Evolutionary conservation across 208 protist genomes (phyloP).

Genomic region (Crithidia brevicula): DNA sequence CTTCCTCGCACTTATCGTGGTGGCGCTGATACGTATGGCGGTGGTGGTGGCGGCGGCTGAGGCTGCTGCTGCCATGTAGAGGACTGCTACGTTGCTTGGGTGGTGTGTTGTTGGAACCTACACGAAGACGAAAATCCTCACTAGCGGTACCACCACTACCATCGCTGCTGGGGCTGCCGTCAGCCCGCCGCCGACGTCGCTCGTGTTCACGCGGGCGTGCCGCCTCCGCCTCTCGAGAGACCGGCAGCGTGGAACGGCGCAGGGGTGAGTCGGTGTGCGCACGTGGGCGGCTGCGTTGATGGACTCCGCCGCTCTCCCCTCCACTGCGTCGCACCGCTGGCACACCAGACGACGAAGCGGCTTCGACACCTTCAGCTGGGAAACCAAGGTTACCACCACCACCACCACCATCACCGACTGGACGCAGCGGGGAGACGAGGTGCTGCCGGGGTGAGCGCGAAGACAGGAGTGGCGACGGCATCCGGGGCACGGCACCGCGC

Average conservation of each 20-base stretch:
- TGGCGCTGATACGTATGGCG: too few relatives aligned
- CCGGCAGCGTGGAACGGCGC: neutral
- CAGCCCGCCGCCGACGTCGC: neutral
- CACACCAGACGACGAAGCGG: neutral
- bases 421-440: neutral
- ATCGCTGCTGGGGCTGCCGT: neutral
- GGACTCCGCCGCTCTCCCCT: neutral
- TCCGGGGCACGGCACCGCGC: conserved; percentile 6
- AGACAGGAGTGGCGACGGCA: conserved; percentile 14
- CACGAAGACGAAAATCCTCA: too few relatives aligned
- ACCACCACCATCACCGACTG: neutral
- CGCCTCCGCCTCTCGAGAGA: neutral
- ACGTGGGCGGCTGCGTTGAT: neutral
- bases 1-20: too few relatives aligned
- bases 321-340: neutral
- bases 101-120: too few relatives aligned
- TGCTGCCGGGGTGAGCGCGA: conserved; percentile 10
- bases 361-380: neutral
- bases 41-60: too few relatives aligned
- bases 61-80: too few relatives aligned
- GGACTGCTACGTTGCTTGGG: too few relatives aligned
- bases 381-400: too few relatives aligned
- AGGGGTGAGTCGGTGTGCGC: neutral
- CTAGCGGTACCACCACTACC: neutral
- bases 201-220: neutral